Base-by-base conservation (phyloP, 2,329 filamentous ascomycete genomes). In the Colletotrichum truncatum region DNA sequence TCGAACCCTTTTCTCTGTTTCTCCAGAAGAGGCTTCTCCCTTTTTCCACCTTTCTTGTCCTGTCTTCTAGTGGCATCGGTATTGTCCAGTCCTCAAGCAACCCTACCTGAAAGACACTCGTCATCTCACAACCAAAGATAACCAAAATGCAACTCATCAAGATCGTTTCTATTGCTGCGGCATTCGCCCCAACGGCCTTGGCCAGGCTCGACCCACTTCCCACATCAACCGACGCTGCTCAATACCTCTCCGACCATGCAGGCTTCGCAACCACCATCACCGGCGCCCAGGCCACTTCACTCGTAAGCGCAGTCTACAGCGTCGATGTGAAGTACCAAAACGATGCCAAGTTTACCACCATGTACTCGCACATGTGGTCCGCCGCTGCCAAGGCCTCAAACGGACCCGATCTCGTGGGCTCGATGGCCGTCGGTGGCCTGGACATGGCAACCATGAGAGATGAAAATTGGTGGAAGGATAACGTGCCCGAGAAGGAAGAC, bases 321-420 rank as follows among this genome's bases (percentile, higher is more conserved):
- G 66, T 67, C 41, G 58, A 69, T 3, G 21, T 30, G 11, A 54
- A 51, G 28, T 69, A 60, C 46, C 39, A 12, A 39, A 55, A 59
- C 51, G 54, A 52, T 34, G 23, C 46, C 2, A 36, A 48, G 30
- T 68, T 46, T 53, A 55, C 46, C 16, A 64, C 67, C 16, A 59
- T 69, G 34, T 49, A 55, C 46, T 52, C 51, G 14, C 56, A 69
- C 64, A 58, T 68, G 32, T 67, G 46, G 52, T 62, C 66, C 32
- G 68, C 66, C 28, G 68, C 63, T 30, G 68, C 68, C 36, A 57
- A 57, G 23, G 66, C 68, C 23, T 60, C 51, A 36, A 43, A 68
- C 52, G 58, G 63, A 18, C 58, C 61, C 18, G 52, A 58, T 18
- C 49, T 67, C 28, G 68, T 68, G 18, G 66, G 63, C 1, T 69